Base-by-base conservation (phyloP, 805 yeast genomes). In the Metschnikowia kofuensis region DNA sequence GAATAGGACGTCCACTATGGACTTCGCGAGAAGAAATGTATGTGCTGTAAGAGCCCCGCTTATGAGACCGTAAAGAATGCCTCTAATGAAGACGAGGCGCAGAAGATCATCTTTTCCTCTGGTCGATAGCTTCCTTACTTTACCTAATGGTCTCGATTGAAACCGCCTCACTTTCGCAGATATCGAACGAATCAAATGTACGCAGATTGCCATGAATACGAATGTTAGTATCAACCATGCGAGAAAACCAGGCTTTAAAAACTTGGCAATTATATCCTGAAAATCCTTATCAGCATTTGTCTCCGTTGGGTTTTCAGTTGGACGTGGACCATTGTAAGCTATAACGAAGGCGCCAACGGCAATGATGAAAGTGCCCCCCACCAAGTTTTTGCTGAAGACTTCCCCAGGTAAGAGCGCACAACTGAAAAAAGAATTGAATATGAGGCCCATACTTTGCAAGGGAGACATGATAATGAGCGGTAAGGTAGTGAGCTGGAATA, bases 11-110 rank as follows among this genome's bases (percentile, higher is more conserved):
- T 87, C 95, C 16, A 89, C 86, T 0, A 87, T 78, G 0, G 90
- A 81, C 65, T 89, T 89, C n/a, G 96, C 96, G 66, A 89, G 76
- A 49, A 90, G 73, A 43, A 90, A 75, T 2, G 96, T 87, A 62
- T 88, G 95, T 0, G 96, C 96, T 0, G 96, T 86, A 41, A 89
- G 70, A 0, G 84, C 79, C 2, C 96, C 96, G 41, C 89, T 80
- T 5, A 82, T 70, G 15, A 81, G 59, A 1, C 96, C 96, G 63
- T 75, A 85, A 11, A 79, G 62, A 6, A 81, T 61, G 1, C 96
- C 96, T 54, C 77, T 78, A 10, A 71, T 50, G 45, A 74, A 68
- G 30, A 64, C 63, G 38, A 56, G 55, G 35, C 50, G 53, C 13
- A 56, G 44, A 7, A 48, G 49, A 14, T 46, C 48, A 31, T 64